Conservation (phyloP, 2,329 filamentous ascomycete genomes). For the Talaromyces atroroseus region DNA sequence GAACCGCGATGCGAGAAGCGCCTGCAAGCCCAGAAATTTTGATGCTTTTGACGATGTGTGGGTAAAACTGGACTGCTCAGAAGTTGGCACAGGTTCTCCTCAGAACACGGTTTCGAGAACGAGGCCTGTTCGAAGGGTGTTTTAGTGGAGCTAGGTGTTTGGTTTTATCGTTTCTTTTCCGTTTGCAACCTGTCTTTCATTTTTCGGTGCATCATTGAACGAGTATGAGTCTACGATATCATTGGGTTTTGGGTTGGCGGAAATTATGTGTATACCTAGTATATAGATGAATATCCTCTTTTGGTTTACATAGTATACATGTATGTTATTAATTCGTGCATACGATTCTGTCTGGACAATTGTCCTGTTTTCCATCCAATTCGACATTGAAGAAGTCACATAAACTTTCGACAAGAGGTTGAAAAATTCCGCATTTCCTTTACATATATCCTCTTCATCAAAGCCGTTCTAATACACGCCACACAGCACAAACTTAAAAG, state of each 20-base stretch:
- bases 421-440: background rate
- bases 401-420: background rate
- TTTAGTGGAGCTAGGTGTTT: background rate
- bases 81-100: slow-evolving; percentile 1
- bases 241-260: background rate
- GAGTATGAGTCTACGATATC: slow-evolving; percentile 5
- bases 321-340: background rate
- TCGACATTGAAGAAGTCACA: background rate
- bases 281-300: background rate
- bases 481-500: too few species aligned
- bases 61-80: slow-evolving; percentile 26
- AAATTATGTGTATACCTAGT: background rate
- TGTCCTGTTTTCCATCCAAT: background rate
- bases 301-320: background rate
- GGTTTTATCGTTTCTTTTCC: background rate
- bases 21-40: slow-evolving; percentile 22
- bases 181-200: background rate
- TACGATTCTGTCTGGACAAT: background rate
- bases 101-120: background rate
- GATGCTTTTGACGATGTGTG: slow-evolving; percentile 25
- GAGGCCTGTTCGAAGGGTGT: background rate
- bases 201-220: background rate
- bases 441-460: background rate
- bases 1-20: slow-evolving; percentile 20
- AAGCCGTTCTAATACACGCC: background rate